A percentile compares a stretch with the other conserved stretches of the same genome.
phyloP scores from a whole-genome alignment of 1,284 basidiomycete genomes.

The Ustilago nuda region DNA sequence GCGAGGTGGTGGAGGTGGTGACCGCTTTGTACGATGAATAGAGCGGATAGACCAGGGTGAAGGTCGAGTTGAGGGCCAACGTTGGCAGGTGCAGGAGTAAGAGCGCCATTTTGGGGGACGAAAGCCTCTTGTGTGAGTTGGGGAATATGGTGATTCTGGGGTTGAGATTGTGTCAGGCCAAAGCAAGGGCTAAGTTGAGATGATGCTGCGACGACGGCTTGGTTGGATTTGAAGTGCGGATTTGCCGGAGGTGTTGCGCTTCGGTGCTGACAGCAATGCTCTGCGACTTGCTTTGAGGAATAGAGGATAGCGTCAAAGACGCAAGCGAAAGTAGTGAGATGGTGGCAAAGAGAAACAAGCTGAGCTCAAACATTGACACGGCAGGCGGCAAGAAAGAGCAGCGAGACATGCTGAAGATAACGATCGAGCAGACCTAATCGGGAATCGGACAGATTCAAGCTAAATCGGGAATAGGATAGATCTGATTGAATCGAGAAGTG shows the following conservation, averaged over 20 bases:
- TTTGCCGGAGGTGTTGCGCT: no score
- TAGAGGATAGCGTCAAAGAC: neutral
- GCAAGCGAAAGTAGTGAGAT: neutral
- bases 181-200: no score
- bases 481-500: no score
- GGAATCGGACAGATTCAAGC: no score
- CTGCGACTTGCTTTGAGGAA: no score
- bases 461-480: no score
- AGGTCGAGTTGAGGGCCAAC: constrained; percentile 45
- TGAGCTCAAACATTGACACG: neutral
- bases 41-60: constrained; percentile 59
- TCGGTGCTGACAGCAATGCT: no score
- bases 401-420: no score
- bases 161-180: neutral
- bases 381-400: neutral
- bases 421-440: no score
- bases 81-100: constrained; percentile 55
- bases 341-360: neutral
- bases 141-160: neutral
- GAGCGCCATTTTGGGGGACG: constrained; percentile 36
- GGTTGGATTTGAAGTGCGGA: no score
- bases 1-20: constrained; percentile 43
- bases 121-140: neutral
- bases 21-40: constrained; percentile 63
- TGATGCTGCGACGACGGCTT: no score